Base-by-base conservation (phyloP, 2,329 filamentous ascomycete species). In the Pleomassaria siparia region DNA sequence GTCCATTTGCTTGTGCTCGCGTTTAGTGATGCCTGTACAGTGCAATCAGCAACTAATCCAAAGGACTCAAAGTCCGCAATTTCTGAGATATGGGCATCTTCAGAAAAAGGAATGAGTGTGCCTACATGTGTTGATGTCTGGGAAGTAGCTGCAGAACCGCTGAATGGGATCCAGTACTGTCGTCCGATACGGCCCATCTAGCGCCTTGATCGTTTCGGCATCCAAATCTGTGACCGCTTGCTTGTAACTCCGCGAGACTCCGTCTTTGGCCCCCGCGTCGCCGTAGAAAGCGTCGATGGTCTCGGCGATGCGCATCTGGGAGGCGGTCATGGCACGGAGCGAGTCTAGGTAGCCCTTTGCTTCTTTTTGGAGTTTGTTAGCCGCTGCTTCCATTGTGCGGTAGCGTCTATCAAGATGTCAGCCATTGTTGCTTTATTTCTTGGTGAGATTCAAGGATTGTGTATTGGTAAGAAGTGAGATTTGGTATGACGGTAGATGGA, bases 261-360 rank as follows among this genome's bases (percentile, higher is more conserved):
- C 94, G 70, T 99, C 95, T 64, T 86, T 89, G 42, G 94, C 91
- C 43, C 95, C 95, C 1, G 91, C 87, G 69, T 99, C 94, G 46
- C 94, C 94, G 75, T 99, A 99, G 74, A 99, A 99, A 32, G 94
- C 94, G 75, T 99, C 94, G 73, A 99, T 99, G 16, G 94, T 99
- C 74, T 99, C 94, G 56, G 94, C 94, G 72, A 99, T 97, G 67
- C 92, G 87, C 92, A 99, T 97, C 75, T 99, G 94, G 44, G 91
- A 96, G 43, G 94, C 92, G 13, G 94, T 99, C 94, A 99, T 99
- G 59, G 94, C 92, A 85, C 94, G 84, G 62, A 99, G 79, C 15
- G 91, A 96, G 75, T 99, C 95, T 44, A 99, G 79, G 70, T 99
- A 99, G 46, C 95, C 95, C 74, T 96, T 97, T 41, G 95, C 91